Evolutionary conservation across 2,329 filamentous ascomycete species (phyloP).

Genomic region (Cladorrhinum sp.): DNA sequence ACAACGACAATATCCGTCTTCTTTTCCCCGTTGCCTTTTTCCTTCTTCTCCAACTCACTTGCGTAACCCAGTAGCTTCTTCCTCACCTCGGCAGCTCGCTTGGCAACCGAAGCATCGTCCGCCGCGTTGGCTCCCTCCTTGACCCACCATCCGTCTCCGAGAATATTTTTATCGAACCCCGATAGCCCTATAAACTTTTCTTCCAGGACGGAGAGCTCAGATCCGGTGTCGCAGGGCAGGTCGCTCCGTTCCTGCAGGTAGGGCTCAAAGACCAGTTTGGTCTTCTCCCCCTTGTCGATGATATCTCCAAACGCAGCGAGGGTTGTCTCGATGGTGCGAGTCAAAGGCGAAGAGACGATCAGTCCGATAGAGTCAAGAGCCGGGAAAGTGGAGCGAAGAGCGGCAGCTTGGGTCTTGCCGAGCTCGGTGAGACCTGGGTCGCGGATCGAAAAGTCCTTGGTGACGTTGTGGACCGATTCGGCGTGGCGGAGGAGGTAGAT

Average conservation of each 20-base stretch:
- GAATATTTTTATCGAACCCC: slow-evolving; percentile 14
- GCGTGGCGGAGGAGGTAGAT: slow-evolving; percentile 22
- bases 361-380: slow-evolving; percentile 4
- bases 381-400: slow-evolving; percentile 6
- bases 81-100: slow-evolving; percentile 21
- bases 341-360: slow-evolving; percentile 19
- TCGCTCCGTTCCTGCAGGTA: slow-evolving; percentile 30
- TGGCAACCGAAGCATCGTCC: slow-evolving; percentile 22
- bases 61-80: slow-evolving; percentile 12
- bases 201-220: slow-evolving; percentile 13
- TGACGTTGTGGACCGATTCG: slow-evolving; percentile 21
- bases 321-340: slow-evolving; percentile 21
- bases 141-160: slow-evolving; percentile 18
- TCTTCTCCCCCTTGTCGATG: slow-evolving; percentile 5
- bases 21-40: not conserved
- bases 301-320: slow-evolving; percentile 14
- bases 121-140: slow-evolving; percentile 25
- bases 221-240: slow-evolving; percentile 29
- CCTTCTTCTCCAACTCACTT: not conserved
- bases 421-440: slow-evolving; percentile 16
- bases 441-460: slow-evolving; percentile 19
- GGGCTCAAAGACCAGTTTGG: slow-evolving; percentile 19
- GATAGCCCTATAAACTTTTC: slow-evolving; percentile 18
- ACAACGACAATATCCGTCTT: slow-evolving; percentile 29
- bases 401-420: slow-evolving; percentile 10